A percentile compares a stretch with the other conserved stretches of the same genome.
Conservation (phyloP, 805 yeast genomes). For the Starmerella riodocensis region DNA sequence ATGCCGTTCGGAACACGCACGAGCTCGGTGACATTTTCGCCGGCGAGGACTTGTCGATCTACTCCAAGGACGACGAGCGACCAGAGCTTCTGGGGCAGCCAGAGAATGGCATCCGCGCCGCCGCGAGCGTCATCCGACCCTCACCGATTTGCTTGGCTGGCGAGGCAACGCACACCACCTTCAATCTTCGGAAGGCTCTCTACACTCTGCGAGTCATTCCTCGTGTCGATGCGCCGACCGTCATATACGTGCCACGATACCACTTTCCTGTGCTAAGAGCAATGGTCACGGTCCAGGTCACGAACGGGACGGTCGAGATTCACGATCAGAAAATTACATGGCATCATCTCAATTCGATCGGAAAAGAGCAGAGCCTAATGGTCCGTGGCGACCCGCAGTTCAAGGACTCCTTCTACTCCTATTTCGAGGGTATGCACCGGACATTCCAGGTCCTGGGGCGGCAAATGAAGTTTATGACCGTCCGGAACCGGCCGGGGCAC, state of each 20-base stretch:
- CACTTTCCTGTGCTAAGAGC: constrained; percentile 38
- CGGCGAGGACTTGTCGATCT: constrained; percentile 83
- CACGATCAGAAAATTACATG: constrained; percentile 19
- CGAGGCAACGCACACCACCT: constrained; percentile 38
- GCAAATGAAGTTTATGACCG: no score
- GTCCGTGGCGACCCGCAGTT: constrained; percentile 18
- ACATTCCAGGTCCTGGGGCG: neutral
- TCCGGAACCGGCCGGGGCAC: no score
- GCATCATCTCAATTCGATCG: constrained; percentile 13
- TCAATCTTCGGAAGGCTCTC: constrained; percentile 38
- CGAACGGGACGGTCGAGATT: constrained; percentile 14
- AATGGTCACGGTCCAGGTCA: constrained; percentile 3
- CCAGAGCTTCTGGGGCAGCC: constrained; percentile 9
- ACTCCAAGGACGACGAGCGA: constrained; percentile 35
- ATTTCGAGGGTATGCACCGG: constrained; percentile 17
- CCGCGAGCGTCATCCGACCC: constrained; percentile 66
- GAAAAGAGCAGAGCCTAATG: constrained; percentile 12
- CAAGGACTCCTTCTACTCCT: constrained; percentile 18
- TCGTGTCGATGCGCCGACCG: constrained; percentile 9
- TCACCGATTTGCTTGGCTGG: constrained; percentile 58
- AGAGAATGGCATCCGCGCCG: constrained; percentile 56
- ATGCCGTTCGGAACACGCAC: constrained; percentile 59
- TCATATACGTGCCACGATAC: constrained; percentile 53
- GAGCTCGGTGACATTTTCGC: constrained; percentile 88
- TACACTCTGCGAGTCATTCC: constrained; percentile 39